Evolutionary conservation across 768 basidiomycete genomes (phyloP).

Genomic region (Clavulina sp.): DNA sequence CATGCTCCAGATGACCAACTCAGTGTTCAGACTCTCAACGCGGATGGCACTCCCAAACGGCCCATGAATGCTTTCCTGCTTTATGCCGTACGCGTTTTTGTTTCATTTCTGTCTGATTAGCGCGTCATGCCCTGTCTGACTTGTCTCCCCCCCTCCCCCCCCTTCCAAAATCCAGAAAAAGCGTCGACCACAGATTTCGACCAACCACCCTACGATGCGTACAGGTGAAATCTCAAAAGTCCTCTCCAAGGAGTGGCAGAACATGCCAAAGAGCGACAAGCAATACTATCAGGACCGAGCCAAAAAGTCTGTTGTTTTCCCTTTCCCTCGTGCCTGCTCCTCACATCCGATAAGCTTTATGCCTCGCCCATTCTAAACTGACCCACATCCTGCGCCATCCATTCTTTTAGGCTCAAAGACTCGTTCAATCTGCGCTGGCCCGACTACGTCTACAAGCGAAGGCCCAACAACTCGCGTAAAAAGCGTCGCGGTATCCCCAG

Average conservation of each 20-base stretch:
- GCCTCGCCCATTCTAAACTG: no score
- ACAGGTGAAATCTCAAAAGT: conserved; percentile 85
- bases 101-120: no score
- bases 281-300: conserved; percentile 81
- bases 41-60: conserved; percentile 75
- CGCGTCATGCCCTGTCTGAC: neutral
- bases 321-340: neutral
- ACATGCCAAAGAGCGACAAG: conserved; percentile 64
- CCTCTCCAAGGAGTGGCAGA: conserved; percentile 70
- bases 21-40: conserved; percentile 48
- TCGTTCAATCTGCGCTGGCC: conserved; percentile 73
- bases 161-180: conserved; percentile 16
- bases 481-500: conserved; percentile 19
- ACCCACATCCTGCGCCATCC: neutral
- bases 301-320: conserved; percentile 26
- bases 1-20: neutral
- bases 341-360: neutral
- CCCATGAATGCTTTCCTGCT: conserved; percentile 96
- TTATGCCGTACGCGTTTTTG: conserved; percentile 37
- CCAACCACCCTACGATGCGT: conserved; percentile 78
- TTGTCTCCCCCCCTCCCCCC: neutral
- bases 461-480: conserved; percentile 75
- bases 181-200: conserved; percentile 64
- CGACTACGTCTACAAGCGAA: conserved; percentile 75
- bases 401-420: conserved; percentile 38